Conservation (phyloP, 2,329 filamentous ascomycete genomes). For the Elsinoe perseae region DNA sequence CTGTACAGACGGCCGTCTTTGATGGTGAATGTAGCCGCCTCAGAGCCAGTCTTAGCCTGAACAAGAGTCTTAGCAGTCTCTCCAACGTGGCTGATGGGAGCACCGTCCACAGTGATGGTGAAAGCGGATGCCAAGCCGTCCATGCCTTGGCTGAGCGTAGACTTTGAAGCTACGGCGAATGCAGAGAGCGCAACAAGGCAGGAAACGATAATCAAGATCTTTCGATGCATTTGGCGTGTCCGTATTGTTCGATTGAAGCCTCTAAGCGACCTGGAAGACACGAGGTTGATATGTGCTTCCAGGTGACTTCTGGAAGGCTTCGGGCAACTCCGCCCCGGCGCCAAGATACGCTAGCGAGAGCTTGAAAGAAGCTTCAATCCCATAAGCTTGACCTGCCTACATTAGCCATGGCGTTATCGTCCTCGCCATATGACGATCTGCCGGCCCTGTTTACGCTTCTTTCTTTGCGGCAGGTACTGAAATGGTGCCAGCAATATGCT, state of each 20-base stretch:
- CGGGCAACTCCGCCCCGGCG: background rate
- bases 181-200: background rate
- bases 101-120: conserved; percentile 1
- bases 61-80: background rate
- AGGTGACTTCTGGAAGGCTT: background rate
- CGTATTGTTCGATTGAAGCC: background rate
- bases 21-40: background rate
- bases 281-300: background rate
- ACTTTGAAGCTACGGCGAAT: conserved; percentile 6
- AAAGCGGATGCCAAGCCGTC: background rate
- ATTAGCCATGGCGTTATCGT: conserved; percentile 4
- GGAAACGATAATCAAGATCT: background rate
- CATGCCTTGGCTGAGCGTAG: background rate
- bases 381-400: conserved; percentile 3
- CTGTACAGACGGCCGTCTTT: background rate
- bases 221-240: background rate
- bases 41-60: background rate
- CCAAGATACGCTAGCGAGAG: background rate
- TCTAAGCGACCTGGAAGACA: background rate
- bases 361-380: background rate
- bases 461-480: background rate
- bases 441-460: background rate
- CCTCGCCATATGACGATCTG: background rate
- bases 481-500: background rate
- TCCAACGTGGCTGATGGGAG: background rate